These are phyloP conservation scores for Fonsecaea multimorphosa DNA, from an alignment of 2,329 filamentous ascomycete genomes.

Conservation along the genomic window DNA sequence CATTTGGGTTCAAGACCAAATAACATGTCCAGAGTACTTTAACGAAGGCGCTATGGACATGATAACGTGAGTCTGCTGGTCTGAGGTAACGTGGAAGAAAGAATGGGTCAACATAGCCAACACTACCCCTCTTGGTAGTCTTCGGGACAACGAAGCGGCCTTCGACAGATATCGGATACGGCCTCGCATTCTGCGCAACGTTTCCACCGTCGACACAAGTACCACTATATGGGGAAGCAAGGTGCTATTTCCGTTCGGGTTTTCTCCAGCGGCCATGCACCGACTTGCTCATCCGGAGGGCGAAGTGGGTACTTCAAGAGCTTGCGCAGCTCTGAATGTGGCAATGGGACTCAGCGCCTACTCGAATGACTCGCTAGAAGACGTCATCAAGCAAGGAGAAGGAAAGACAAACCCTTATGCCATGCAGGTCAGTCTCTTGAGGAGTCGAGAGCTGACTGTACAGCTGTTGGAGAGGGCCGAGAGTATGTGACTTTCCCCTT, in stretches of 20 bases:
- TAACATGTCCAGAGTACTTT: conserved; percentile 56
- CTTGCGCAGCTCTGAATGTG: conserved; percentile 52
- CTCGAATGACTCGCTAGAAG: conserved; percentile 54
- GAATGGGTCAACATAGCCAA: conserved; percentile 3
- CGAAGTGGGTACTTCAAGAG: conserved; percentile 57
- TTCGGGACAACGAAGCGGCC: conserved; percentile 59
- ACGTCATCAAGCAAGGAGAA: conserved; percentile 47
- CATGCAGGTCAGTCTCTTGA: conserved; percentile 27
- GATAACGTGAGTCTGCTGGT: conserved; percentile 48
- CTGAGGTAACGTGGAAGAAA: conserved; percentile 35
- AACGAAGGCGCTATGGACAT: conserved; percentile 64
- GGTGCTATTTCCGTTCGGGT: conserved; percentile 59
- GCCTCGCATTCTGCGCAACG: conserved; percentile 48
- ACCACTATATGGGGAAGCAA: conserved; percentile 54
- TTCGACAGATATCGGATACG: conserved; percentile 58
- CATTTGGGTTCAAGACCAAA: not conserved
- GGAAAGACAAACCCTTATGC: conserved; percentile 43
- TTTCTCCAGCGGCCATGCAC: conserved; percentile 62
- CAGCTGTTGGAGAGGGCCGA: conserved; percentile 53
- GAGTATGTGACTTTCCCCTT: conserved; percentile 42
- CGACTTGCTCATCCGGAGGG: conserved; percentile 60
- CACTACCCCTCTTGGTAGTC: conserved; percentile 40
- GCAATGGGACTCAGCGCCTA: conserved; percentile 58
- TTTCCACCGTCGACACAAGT: conserved; percentile 47
- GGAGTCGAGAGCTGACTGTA: conserved; percentile 47